A percentile compares a stretch with the other conserved stretches of the same genome.
phyloP scores from a whole-genome alignment of 2,329 filamentous ascomycete genomes.

The Cadophora sp. region DNA sequence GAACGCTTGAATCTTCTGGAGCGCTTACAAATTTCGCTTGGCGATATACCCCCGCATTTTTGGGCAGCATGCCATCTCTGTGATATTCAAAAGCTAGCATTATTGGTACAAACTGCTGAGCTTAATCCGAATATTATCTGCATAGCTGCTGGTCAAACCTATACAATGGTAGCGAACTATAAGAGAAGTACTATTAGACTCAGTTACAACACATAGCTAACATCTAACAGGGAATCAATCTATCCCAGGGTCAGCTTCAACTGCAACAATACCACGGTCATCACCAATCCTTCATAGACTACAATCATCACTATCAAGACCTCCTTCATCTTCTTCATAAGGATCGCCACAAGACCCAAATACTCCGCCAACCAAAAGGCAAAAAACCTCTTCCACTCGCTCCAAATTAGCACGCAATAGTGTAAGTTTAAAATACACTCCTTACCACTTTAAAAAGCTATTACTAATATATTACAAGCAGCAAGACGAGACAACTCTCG shows the following conservation, averaged over 20 bases:
- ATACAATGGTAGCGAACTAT: too few relatives aligned
- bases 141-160: too few relatives aligned
- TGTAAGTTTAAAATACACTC: conserved; percentile 8
- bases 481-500: conserved; percentile 26
- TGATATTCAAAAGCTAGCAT: conserved; percentile 22
- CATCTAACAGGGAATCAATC: too few relatives aligned
- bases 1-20: conserved; percentile 31
- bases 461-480: conserved; percentile 23
- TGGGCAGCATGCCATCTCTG: conserved; percentile 17
- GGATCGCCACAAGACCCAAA: too few relatives aligned
- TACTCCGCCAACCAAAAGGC: too few relatives aligned
- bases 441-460: conserved; percentile 19
- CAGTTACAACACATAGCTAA: too few relatives aligned
- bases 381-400: background rate
- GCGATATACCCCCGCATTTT: conserved; percentile 27
- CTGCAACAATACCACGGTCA: too few relatives aligned
- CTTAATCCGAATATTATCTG: conserved; percentile 15
- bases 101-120: conserved; percentile 17
- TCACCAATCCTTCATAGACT: too few relatives aligned
- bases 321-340: too few relatives aligned
- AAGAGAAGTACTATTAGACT: too few relatives aligned
- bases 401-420: conserved; percentile 21
- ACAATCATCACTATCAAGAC: too few relatives aligned
- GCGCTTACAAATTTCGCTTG: conserved; percentile 25
- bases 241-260: too few relatives aligned